These are phyloP conservation scores for Nothomitra cinnamomea DNA, from an alignment of 2,329 filamentous ascomycete genomes.

Conservation along the genomic window DNA sequence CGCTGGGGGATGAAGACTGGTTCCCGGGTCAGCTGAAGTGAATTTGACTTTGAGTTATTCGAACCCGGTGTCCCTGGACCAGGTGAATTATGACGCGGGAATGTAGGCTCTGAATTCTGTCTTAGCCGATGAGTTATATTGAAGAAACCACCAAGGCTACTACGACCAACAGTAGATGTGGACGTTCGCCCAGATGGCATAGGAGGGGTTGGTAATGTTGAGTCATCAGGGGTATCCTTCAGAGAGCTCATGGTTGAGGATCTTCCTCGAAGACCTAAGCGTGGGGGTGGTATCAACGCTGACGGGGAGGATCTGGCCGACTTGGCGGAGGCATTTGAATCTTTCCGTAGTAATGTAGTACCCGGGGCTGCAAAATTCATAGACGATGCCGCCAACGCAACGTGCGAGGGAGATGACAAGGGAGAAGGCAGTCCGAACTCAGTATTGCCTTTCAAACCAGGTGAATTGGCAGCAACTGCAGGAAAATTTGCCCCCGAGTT, in stretches of 20 bases:
- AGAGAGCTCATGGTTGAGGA: conserved; percentile 85
- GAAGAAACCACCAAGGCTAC: conserved; percentile 84
- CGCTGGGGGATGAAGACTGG: conserved; percentile 54
- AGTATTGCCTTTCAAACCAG: conserved; percentile 8
- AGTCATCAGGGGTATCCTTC: conserved; percentile 39
- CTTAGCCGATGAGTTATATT: conserved; percentile 57
- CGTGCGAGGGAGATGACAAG: conserved; percentile 30
- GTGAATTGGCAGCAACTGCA: conserved; percentile 23
- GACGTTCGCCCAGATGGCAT: conserved; percentile 49
- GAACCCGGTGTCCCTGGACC: conserved; percentile 50
- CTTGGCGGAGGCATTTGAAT: conserved; percentile 45
- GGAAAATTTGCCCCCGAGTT: conserved; percentile 13
- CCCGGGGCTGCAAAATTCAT: conserved; percentile 29
- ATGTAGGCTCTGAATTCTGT: conserved; percentile 59
- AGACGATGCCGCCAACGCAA: conserved; percentile 31
- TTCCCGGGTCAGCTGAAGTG: conserved; percentile 55
- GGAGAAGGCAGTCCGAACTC: conserved; percentile 16
- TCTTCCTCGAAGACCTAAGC: conserved; percentile 48
- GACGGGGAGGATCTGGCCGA: conserved; percentile 43
- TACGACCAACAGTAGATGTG: conserved; percentile 67
- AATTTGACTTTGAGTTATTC: conserved; percentile 62
- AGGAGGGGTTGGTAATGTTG: conserved; percentile 47
- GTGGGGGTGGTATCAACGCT: conserved; percentile 40
- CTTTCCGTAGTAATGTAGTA: conserved; percentile 30
- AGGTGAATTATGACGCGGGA: conserved; percentile 43